Evolutionary conservation across 352 stramenopile species (phyloP), one percentile per base, ranked within the genome.

Genomic region (Pythium sukuiense): DNA sequence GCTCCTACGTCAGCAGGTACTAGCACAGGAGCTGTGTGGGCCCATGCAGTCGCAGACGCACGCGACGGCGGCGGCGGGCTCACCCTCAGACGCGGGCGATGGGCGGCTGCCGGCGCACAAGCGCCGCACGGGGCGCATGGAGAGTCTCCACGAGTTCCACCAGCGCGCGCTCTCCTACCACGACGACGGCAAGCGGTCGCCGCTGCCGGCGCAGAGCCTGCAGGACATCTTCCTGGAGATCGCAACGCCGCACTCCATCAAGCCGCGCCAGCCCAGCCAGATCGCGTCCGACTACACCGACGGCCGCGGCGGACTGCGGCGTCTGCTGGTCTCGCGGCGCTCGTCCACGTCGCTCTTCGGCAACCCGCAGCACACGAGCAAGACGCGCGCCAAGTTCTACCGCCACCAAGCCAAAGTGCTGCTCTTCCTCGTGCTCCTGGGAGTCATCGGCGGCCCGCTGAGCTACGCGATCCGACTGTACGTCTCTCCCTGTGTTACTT

Each of bases 61-160:
- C 11, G 16, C 37, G 12, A 26, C n/a, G 53, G 53, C 53, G 32
- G 35, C 32, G 53, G 9, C 30, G 20, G 20, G 20, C 14, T 41
- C 41, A 9, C 16, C 43, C 14, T 43, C n/a, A 8, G 49, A 65
- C 56, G 67, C 72, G 30, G 57, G 66, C 35, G 79, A 87, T 50
- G 76, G 83, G 27, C 65, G 73, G 56, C 61, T 92, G 53, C 85
- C 85, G 3, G 72, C 81, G 18, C 80, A 91, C 61, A 79, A 89
- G 75, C 83, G 83, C 50, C 83, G 83, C 54, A 78, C 71, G 16
- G 86, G 86, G 1, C 86, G 84, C 54, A 92, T 94, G 55, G 74
- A 74, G 45, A 92, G 83, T 64, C 73, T 94, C 29, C 81, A 89
- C 61, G 86, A 94, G 76, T 94, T 94, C 74, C 83, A 92, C 71